Percentiles rank a stretch among this genome's conserved stretches.
These are phyloP conservation scores for Ehretia macrophylla DNA, from an alignment of 257 asterid genomes.

Conservation along the genomic window DNA sequence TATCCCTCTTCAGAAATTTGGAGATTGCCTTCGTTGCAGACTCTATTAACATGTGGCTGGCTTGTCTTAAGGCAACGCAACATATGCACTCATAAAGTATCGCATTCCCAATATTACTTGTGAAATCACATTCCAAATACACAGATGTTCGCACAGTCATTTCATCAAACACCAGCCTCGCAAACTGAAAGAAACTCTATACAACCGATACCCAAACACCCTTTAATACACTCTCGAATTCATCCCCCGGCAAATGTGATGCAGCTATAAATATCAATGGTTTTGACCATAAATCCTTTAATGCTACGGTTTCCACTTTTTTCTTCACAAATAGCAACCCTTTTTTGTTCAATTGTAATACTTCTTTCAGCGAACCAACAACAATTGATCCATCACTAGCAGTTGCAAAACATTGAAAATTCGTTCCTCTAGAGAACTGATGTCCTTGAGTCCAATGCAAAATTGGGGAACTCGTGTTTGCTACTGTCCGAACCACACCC, in stretches of 20 bases:
- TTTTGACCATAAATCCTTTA: too few species aligned
- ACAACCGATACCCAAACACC: too few species aligned
- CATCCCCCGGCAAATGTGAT: too few species aligned
- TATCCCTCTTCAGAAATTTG: slow-evolving; percentile 91
- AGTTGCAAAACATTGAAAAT: slow-evolving; percentile 89
- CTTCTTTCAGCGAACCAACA: slow-evolving; percentile 87
- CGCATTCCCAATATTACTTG: slow-evolving; percentile 91
- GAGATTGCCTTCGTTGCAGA: slow-evolving; percentile 88
- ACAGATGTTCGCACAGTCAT: slow-evolving; percentile 94
- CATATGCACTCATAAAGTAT: slow-evolving; percentile 90
- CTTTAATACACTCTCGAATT: too few species aligned
- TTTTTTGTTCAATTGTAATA: too few species aligned
- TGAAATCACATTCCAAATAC: slow-evolving; percentile 78
- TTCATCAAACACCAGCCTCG: too few species aligned
- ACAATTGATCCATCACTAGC: slow-evolving; percentile 96
- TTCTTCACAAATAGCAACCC: too few species aligned
- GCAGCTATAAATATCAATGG: too few species aligned
- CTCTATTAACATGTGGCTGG: slow-evolving; percentile 77
- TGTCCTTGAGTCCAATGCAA: slow-evolving; percentile 93
- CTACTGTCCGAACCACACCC: slow-evolving; percentile 89
- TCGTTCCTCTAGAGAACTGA: slow-evolving; percentile 89
- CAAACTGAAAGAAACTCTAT: too few species aligned
- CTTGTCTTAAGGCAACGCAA: slow-evolving; percentile 79
- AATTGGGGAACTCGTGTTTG: slow-evolving; percentile 59
- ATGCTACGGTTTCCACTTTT: too few species aligned